Base-by-base conservation (phyloP, 2,329 filamentous ascomycete genomes). In the Akanthomyces lecanii region DNA sequence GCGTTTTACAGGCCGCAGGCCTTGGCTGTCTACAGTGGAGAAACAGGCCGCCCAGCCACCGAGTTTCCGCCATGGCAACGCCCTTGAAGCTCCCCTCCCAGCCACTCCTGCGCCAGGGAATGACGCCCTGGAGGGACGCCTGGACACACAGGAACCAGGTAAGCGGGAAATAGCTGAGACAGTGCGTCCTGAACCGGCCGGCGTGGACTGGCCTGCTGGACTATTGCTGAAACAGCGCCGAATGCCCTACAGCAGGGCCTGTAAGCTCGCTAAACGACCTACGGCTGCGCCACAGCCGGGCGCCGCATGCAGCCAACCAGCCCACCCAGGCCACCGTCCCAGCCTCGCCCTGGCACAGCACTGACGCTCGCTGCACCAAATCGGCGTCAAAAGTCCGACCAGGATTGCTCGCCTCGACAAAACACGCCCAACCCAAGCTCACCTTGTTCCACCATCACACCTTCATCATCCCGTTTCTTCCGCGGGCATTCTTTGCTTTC, bases 271-370 rank as follows among this genome's bases (percentile, higher is more conserved):
- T 10, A 3, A 45, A 45, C 4, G 8, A 14, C 7, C 25, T 11
- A 36, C 8, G 8, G 53, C 36, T 25, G 38, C 53, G 44, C 40
- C 42, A 47, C 53, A 45, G 21, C 42, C 40, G 36, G 28, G n/a
- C 25, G 25, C 38, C 30, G 55, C 55, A 28, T 45, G 40, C 40
- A 58, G 23, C 40, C 30, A 58, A 25, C 44, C 33, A 36, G 10
- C 1, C 18, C 25, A 16, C 25, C 10, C 33, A 11, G 33, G 33
- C 33, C 8, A 36, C 33, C 33, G 33, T 36, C 57, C 57, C 57
- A 61, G 57, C 57, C 57, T 52, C 57, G 57, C 40, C 38, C 16
- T 52, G 57, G 57, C 57, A 61, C 57, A 53, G 57, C 57, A 53
- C 57, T 61, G 51, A 25, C 25, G 21, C 23, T 50, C 4, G 23